phyloP scores from a whole-genome alignment of 805 yeast species.

The Diddensiella santjacobensis region DNA sequence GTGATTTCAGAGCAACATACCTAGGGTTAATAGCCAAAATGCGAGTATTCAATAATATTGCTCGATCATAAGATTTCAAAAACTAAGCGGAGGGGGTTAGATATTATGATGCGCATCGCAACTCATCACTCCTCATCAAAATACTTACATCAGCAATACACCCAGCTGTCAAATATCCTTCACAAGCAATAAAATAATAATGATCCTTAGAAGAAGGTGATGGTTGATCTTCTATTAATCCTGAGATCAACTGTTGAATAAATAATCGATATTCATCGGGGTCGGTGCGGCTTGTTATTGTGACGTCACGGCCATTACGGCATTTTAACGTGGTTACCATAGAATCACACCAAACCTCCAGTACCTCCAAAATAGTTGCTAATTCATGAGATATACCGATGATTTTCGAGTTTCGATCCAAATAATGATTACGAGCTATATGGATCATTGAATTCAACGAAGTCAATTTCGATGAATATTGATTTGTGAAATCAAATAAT shows the following conservation, averaged over 20 bases:
- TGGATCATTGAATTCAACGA: slow-evolving; percentile 4
- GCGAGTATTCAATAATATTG: not conserved
- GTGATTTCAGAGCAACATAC: no score
- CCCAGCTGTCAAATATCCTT: slow-evolving; percentile 26
- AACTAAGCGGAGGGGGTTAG: no score
- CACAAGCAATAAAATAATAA: slow-evolving; percentile 4
- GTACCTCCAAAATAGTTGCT: slow-evolving; percentile 1
- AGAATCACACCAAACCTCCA: slow-evolving; percentile 7
- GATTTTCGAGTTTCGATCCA: not conserved
- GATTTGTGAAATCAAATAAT: not conserved
- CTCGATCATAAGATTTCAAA: not conserved
- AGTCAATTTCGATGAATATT: not conserved
- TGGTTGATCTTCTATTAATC: not conserved
- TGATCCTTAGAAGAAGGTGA: not conserved
- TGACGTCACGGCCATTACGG: not conserved
- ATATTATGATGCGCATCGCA: no score
- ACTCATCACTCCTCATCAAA: no score
- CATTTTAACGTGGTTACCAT: not conserved
- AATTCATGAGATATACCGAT: not conserved
- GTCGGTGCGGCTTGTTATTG: not conserved
- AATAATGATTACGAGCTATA: not conserved
- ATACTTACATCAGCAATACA: slow-evolving; percentile 27
- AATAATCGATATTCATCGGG: not conserved
- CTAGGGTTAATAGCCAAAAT: not conserved
- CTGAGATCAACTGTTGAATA: not conserved